Base-by-base conservation (phyloP, 140 eudicot genomes). In the Erigeron philadelphicus region DNA sequence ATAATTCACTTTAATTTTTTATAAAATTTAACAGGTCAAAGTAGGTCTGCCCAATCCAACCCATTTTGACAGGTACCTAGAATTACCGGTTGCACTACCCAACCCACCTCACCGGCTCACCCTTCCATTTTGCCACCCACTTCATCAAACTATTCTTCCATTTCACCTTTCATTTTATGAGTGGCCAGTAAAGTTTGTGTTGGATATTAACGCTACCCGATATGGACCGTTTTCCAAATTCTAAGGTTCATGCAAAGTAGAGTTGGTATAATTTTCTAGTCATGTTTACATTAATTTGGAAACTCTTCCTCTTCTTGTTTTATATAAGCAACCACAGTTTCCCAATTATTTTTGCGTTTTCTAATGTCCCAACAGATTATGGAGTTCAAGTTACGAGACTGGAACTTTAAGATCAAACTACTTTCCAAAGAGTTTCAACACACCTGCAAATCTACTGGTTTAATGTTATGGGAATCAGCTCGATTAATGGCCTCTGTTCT, bases 381-480 rank as follows among this genome's bases (percentile, higher is more conserved):
- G 17, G 93, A 84, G 64, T 71, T 82, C 9, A 77, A 71, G 18
- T 50, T 86, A 15, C 69, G 64, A 57, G 93, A 84, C 75, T 78
- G 82, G 77, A 46, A 48, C 78, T 89, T 88, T 78, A 88, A 92
- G 79, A 92, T 92, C 67, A 83, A 85, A 72, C 68, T 83, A 18
- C 87, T 92, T 11, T 72, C 98, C 12, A 88, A 86, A 73, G 96
- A 92, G 82, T 81, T 75, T 62, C 98, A 92, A 43, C 98, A 92
- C 73, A 92, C 90, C 9, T 92, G 96, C 85, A 82, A 85, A 84
- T 92, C 96, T 64, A 92, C 98, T 1, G 96, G 96, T 66, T 66
- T 92, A 25, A 92, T 92, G 96, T 71, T 92, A 64, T 92, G 98
- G 98, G 98, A 92, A 76, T 92, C 98, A 12, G 95, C 98, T 47